These are phyloP conservation scores for Beverwykella pulmonaria DNA, from an alignment of 495 filamentous ascomycete genomes.

Conservation along the genomic window DNA sequence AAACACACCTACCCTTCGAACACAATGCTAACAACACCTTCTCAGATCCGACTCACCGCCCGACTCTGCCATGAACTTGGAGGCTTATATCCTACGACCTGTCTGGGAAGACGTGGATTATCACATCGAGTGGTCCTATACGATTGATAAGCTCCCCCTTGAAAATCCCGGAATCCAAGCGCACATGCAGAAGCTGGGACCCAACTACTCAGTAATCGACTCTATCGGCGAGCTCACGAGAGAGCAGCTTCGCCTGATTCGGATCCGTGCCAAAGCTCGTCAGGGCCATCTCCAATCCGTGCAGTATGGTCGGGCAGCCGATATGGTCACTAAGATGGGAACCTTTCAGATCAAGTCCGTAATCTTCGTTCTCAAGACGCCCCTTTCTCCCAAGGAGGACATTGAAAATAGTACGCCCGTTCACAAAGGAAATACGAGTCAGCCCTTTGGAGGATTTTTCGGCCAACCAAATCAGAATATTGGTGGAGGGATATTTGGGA, in stretches of 20 bases:
- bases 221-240: slow-evolving; percentile 9
- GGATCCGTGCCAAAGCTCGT: background rate
- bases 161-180: background rate
- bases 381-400: background rate
- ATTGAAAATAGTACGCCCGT: background rate
- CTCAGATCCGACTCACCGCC: background rate
- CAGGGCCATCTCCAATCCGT: slow-evolving; percentile 19
- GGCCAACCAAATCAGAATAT: background rate
- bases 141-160: slow-evolving; percentile 16
- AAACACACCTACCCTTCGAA: too few relatives aligned
- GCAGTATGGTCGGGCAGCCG: background rate
- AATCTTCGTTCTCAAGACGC: slow-evolving; percentile 17
- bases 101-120: background rate
- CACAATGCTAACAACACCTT: background rate
- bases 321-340: slow-evolving; percentile 21
- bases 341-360: slow-evolving; percentile 11
- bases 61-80: background rate
- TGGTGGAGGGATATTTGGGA: background rate
- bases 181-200: slow-evolving; percentile 6
- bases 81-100: slow-evolving; percentile 26
- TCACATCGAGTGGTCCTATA: slow-evolving; percentile 14
- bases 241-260: slow-evolving; percentile 15
- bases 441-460: background rate
- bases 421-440: too few relatives aligned
- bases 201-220: slow-evolving; percentile 26